Evolutionary conservation across 139 green algal genomes (phyloP).

Genomic region (Tetradesmus lagerheimii): DNA sequence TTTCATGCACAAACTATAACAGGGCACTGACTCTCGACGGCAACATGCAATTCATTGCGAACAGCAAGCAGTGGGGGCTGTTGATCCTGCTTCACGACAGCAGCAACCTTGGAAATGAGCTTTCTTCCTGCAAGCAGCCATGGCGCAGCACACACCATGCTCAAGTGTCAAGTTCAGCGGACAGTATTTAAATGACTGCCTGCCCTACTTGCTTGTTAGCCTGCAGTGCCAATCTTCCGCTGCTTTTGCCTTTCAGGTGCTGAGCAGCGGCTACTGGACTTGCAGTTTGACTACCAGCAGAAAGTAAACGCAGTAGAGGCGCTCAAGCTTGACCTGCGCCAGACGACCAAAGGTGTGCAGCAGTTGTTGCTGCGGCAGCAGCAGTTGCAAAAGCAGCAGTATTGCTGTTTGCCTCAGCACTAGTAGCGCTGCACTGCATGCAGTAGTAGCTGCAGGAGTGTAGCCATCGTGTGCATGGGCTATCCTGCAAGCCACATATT

Average conservation of each 20-base stretch:
- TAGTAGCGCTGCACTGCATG: not conserved
- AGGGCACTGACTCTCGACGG: not conserved
- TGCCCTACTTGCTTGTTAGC: too few species aligned
- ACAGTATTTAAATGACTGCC: too few species aligned
- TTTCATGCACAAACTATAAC: not conserved
- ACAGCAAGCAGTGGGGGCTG: not conserved
- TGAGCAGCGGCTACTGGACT: conserved; percentile 30
- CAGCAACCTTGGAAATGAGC: not conserved
- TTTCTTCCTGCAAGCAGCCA: not conserved
- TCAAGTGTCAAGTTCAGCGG: too few species aligned
- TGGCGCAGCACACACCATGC: not conserved
- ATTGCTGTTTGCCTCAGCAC: not conserved
- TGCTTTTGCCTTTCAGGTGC: not conserved
- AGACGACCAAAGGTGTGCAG: not conserved
- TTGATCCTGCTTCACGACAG: not conserved
- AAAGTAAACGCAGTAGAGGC: conserved; percentile 31
- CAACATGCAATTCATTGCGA: not conserved
- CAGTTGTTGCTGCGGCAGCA: not conserved
- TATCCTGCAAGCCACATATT: not conserved
- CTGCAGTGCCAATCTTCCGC: too few species aligned
- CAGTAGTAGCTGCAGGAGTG: not conserved
- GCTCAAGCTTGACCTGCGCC: conserved; percentile 39
- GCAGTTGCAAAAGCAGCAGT: not conserved
- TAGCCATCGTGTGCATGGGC: not conserved
- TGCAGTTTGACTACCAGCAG: conserved; percentile 43